Percentiles rank a stretch among this genome's conserved stretches.
Conservation (phyloP, 1,139 yeast genomes). For the Debaryomycetaceae sp. region DNA sequence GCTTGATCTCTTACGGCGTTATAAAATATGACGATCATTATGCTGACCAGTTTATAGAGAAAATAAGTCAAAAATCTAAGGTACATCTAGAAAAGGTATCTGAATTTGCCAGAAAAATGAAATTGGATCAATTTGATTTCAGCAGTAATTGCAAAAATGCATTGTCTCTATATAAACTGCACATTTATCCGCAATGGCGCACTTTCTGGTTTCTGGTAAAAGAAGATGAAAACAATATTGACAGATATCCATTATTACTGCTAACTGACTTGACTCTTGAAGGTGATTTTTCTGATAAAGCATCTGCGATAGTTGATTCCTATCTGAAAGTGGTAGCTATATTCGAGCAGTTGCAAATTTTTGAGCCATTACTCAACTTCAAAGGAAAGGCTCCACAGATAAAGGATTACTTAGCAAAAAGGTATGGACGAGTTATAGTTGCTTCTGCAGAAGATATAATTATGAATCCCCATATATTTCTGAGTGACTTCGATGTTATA, state of each 20-base stretch:
- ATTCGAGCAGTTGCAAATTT: conserved; percentile 23
- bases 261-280: conserved; percentile 6
- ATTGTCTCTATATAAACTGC: conserved; percentile 24
- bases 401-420: conserved; percentile 3
- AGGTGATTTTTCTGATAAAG: conserved; percentile 9
- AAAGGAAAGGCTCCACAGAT: conserved; percentile 12
- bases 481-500: conserved; percentile 3
- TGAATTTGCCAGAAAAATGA: conserved; percentile 26
- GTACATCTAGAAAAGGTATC: conserved; percentile 25
- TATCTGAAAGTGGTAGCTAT: conserved; percentile 14
- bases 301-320: conserved; percentile 5
- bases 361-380: conserved; percentile 29
- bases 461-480: conserved; percentile 1
- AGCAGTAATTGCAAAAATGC: conserved; percentile 45
- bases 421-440: conserved; percentile 3
- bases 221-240: conserved; percentile 1
- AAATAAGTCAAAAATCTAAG: background rate
- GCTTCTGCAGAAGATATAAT: conserved; percentile 3
- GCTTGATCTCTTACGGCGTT: background rate
- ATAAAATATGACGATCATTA: background rate
- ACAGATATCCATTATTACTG: conserved; percentile 25
- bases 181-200: conserved; percentile 30
- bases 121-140: conserved; percentile 34
- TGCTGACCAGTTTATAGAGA: background rate
- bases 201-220: conserved; percentile 14